Evolutionary conservation across 768 basidiomycete species (phyloP).

Genomic region (Russula griseocarnosa): DNA sequence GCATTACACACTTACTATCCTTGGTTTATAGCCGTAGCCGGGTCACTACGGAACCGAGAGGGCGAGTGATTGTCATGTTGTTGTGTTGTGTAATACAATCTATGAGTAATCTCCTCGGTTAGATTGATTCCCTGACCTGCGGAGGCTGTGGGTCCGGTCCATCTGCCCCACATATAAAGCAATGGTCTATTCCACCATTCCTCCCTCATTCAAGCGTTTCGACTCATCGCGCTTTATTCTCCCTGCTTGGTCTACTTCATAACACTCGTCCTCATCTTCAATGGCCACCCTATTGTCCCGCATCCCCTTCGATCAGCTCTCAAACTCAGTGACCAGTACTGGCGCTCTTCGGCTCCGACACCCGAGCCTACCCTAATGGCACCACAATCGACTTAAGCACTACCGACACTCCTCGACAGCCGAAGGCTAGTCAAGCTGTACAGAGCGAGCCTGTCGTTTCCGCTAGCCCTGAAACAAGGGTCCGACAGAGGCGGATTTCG

Average conservation of each 20-base stretch:
- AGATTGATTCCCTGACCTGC: too few relatives aligned
- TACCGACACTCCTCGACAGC: not conserved
- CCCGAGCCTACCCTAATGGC: not conserved
- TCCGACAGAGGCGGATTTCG: conserved; percentile 11
- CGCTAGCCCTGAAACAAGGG: not conserved
- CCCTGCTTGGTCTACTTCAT: not conserved
- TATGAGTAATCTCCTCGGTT: not conserved
- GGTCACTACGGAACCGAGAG: not conserved
- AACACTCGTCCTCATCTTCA: not conserved
- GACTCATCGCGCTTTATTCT: not conserved
- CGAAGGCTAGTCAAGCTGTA: not conserved
- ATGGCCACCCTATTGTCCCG: conserved; percentile 22
- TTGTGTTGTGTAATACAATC: not conserved
- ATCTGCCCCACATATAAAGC: not conserved
- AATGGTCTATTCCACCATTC: not conserved
- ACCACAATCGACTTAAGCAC: not conserved
- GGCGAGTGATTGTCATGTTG: too few relatives aligned
- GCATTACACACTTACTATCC: not conserved
- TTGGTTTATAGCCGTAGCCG: not conserved
- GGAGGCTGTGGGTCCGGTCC: too few relatives aligned
- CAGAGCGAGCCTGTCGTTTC: not conserved
- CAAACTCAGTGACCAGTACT: conserved; percentile 13
- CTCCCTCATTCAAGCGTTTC: not conserved
- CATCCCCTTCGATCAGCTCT: conserved; percentile 13
- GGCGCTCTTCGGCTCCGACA: not conserved